Base-by-base conservation (phyloP, 108 stramenopile species). In the Tribonema minus region DNA sequence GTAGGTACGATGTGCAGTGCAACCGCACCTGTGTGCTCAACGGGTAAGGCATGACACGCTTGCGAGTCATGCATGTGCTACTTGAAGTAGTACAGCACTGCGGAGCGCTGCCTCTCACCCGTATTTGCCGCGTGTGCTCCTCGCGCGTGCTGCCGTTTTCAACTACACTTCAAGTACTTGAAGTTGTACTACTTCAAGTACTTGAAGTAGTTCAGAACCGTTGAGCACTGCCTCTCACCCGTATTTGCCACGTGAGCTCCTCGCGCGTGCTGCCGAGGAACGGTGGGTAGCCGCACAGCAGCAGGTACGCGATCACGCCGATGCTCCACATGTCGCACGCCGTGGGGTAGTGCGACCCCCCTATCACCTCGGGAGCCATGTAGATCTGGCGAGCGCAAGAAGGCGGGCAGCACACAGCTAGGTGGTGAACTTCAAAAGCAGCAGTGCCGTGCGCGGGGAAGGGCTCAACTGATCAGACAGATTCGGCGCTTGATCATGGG, bases 241-340 rank as follows among this genome's bases (percentile, higher is more conserved):
- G 64, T 5, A 81, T 81, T 33, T 46, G 37, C 1, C 58, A 38
- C 69, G 58, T 61, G 23, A 80, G 36, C 3, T 61, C 70, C 33
- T 80, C 75, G 64, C 95, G 93, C 5, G 92, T 91, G n/a, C 93
- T 93, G 25, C 93, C 94, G 74, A 93, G 92, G 79, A 99, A 99
- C 37, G 98, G 98, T 9, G 95, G 94, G 71, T 93, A 96, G 28
- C 99, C 99, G 71, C 93, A 95, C 9, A 99, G 82, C 60, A 99
- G 71, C 61, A 98, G 95, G 87, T 98, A 98, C 29, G 93, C 61
- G 3, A 96, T 96, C 41, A 98, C 93, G 25, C 99, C 99, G 12
- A 98, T 76, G 40, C 88, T 89, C 88, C 92, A 99, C 39, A 97
- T 87, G 71, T 99, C 99, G 23, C 82, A 84, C 0, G 77, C 81